phyloP scores from a whole-genome alignment of 2,329 filamentous ascomycete genomes.

The Aureobasidium namibiae region DNA sequence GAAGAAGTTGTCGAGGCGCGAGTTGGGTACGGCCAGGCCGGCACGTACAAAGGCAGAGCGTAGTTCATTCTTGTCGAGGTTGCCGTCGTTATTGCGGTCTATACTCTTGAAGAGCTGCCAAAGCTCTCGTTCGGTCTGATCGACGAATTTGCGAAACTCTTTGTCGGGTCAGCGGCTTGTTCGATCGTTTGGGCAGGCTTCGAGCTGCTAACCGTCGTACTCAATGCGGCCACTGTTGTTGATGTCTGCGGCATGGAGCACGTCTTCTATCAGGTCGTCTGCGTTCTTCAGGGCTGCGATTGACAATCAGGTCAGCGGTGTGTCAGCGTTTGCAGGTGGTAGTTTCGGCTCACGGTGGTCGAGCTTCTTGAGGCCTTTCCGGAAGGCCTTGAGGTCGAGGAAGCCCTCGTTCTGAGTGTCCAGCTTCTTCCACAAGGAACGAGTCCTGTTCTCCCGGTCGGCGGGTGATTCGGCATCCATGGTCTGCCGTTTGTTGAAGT shows the following conservation, averaged over 20 bases:
- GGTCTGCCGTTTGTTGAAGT: conserved; percentile 27
- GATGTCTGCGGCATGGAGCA: conserved; percentile 75
- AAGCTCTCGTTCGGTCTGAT: conserved; percentile 77
- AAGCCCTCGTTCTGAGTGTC: conserved; percentile 69
- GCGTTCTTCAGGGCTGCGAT: conserved; percentile 75
- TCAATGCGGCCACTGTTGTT: conserved; percentile 85
- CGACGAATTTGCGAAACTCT: conserved; percentile 89
- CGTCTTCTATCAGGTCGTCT: conserved; percentile 70
- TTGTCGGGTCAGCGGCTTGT: conserved; percentile 14
- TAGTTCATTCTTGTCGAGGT: conserved; percentile 79
- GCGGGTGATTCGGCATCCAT: conserved; percentile 71
- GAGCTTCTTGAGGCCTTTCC: conserved; percentile 76
- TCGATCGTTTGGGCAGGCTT: neutral
- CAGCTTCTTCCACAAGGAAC: conserved; percentile 74
- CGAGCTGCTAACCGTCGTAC: conserved; percentile 59
- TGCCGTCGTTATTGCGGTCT: conserved; percentile 76
- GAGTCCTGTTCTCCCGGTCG: conserved; percentile 71
- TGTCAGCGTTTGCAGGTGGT: neutral
- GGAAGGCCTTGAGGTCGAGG: conserved; percentile 75
- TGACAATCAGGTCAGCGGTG: conserved; percentile 7
- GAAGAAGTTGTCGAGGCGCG: conserved; percentile 79
- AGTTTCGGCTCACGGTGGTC: conserved; percentile 68
- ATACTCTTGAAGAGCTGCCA: conserved; percentile 76
- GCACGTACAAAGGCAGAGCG: conserved; percentile 67
- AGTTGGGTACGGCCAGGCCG: conserved; percentile 68